These are phyloP conservation scores for Fusarium torulosum DNA, from an alignment of 2,329 filamentous ascomycete species.

Conservation along the genomic window DNA sequence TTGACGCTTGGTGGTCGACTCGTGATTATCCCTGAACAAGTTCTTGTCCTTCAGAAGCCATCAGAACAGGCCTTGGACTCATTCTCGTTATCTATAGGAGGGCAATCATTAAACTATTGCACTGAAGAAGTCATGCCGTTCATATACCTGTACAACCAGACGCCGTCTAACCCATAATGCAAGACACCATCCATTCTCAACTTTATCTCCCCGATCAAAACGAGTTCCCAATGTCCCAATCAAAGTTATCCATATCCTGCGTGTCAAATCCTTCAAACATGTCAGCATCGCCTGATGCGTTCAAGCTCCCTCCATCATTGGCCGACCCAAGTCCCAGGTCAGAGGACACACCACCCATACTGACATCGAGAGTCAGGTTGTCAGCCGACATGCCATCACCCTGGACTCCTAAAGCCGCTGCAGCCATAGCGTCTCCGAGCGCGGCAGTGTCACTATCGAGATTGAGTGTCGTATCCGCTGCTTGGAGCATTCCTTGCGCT, in stretches of 20 bases:
- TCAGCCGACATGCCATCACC: slow-evolving; percentile 58
- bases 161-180: slow-evolving; percentile 6
- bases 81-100: not conserved
- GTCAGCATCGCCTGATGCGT: slow-evolving; percentile 54
- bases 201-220: slow-evolving; percentile 5
- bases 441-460: slow-evolving; percentile 55
- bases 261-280: slow-evolving; percentile 56
- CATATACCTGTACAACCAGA: slow-evolving; percentile 13
- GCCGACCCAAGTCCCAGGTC: slow-evolving; percentile 57
- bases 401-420: slow-evolving; percentile 57
- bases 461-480: slow-evolving; percentile 57
- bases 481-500: slow-evolving; percentile 58
- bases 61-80: not conserved
- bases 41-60: not conserved
- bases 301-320: slow-evolving; percentile 51
- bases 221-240: slow-evolving; percentile 27
- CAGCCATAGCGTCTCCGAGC: slow-evolving; percentile 59
- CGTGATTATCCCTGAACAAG: not conserved
- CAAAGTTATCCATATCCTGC: slow-evolving; percentile 54
- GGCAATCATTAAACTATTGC: not conserved
- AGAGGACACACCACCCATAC: slow-evolving; percentile 56
- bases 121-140: slow-evolving; percentile 5
- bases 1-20: not conserved
- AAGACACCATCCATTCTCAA: not conserved
- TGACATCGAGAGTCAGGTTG: slow-evolving; percentile 60